Evolutionary conservation across 2,329 filamentous ascomycete genomes (phyloP), one percentile per base, ranked within the genome.

Genomic region (Verticillium nubilum): DNA sequence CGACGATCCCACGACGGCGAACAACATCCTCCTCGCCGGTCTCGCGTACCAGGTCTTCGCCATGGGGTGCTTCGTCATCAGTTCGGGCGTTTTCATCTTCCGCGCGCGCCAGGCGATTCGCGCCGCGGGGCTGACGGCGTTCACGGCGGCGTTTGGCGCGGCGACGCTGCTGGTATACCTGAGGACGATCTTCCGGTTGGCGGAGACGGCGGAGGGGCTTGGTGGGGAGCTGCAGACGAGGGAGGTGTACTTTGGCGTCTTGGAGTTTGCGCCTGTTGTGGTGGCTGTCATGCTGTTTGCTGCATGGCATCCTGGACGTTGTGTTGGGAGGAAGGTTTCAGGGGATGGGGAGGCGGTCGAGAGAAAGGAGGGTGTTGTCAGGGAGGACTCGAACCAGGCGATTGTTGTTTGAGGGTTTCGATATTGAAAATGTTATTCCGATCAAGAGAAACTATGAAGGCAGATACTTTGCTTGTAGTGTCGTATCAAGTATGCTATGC

Each of bases 181-280:
- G n/a, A 70, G 82, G 56, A 84, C 80, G 0, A 76, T 74, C 56
- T 84, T 84, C 61, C 69, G 82, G 52, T 68, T 85, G n/a, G 78
- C 79, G 1, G 82, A 85, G 69, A 84, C 80, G 0, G 75, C 78
- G 0, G 68, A 84, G 62, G 81, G 81, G 0, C 65, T 84, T 3
- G 72, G 72, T 54, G 73, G 77, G 0, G 68, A 74, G 42, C 66
- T 84, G 12, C 78, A 75, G 54, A 78, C 75, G 1, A 75, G 81
- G 66, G 81, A 85, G 68, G 76, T 75, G 1, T 84, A 74, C 65
- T 84, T 85, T 71, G 80, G 78, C 1, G 77, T 74, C 42, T 69
- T 85, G 50, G 82, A 85, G 62, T 85, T 84, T 67, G 76, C 76
- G 56, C 81, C 80, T 0, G 74, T 85, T n/a, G 78, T 78, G 0